Percentiles rank a stretch among this genome's conserved stretches.
Conservation (phyloP, 331 rosid species). For the Erythrophleum ivorense region DNA sequence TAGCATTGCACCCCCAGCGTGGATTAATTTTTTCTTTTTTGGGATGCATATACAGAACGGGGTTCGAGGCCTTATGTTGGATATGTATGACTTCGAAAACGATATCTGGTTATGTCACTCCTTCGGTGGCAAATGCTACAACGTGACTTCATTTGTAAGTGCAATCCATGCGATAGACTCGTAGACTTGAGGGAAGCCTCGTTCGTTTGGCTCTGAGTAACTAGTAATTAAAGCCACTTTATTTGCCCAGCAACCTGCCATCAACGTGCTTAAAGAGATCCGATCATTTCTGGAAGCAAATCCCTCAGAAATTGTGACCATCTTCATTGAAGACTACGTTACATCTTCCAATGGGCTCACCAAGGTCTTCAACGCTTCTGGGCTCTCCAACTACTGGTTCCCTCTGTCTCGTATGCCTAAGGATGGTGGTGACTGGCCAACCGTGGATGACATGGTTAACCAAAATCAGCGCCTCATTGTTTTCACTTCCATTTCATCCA, state of each 20-base stretch:
- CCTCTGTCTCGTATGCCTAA: conserved; percentile 63
- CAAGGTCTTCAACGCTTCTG: conserved; percentile 67
- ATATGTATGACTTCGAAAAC: conserved; percentile 58
- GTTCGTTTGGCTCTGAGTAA: not conserved
- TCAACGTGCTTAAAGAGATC: conserved; percentile 58
- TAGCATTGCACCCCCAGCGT: not conserved
- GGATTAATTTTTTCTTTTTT: not conserved
- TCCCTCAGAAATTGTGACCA: conserved; percentile 65
- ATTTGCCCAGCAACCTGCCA: conserved; percentile 37
- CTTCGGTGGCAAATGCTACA: conserved; percentile 44
- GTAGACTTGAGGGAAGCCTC: no score
- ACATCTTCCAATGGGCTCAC: conserved; percentile 60
- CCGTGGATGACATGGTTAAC: conserved; percentile 59
- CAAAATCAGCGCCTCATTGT: conserved; percentile 60
- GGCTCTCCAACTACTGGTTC: conserved; percentile 49
- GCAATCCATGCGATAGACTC: not conserved
- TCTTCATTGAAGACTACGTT: conserved; percentile 74
- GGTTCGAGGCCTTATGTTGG: conserved; percentile 64
- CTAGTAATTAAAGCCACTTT: not conserved
- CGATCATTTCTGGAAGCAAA: conserved; percentile 52
- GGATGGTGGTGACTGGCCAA: conserved; percentile 65
- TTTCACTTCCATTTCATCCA: conserved; percentile 60
- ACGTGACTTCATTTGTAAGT: conserved; percentile 63
- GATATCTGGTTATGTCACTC: conserved; percentile 70
- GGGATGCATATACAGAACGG: conserved; percentile 47